Conservation (phyloP, 75 land plant genomes). For the Pinus albicaulis region DNA sequence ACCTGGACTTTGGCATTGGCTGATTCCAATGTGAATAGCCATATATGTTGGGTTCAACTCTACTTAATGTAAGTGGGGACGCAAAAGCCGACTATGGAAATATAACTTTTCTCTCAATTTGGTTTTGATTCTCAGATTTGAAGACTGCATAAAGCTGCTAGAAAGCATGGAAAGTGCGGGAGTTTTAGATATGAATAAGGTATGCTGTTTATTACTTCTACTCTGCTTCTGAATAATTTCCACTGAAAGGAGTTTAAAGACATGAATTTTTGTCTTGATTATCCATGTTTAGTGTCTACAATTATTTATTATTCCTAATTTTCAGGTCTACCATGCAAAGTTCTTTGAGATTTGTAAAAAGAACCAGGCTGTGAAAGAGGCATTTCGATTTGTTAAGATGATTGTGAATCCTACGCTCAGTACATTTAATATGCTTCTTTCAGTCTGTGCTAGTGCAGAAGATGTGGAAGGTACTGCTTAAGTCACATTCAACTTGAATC, state of each 20-base stretch:
- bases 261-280: background rate
- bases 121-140: constrained; percentile 42
- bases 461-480: constrained; percentile 67
- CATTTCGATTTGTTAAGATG: constrained; percentile 69
- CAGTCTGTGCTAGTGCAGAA: constrained; percentile 82
- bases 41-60: constrained; percentile 1
- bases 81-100: background rate
- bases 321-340: constrained; percentile 77
- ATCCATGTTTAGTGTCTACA: constrained; percentile 4
- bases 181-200: constrained; percentile 77
- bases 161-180: constrained; percentile 68
- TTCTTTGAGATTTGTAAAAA: constrained; percentile 71
- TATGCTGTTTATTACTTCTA: constrained; percentile 10
- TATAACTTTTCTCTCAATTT: background rate
- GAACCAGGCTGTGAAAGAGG: constrained; percentile 74
- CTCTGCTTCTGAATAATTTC: background rate
- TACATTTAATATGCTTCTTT: constrained; percentile 85
- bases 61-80: background rate
- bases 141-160: constrained; percentile 70
- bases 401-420: constrained; percentile 71
- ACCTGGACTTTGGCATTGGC: background rate
- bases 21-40: background rate
- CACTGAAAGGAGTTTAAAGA: background rate
- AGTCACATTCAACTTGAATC: background rate
- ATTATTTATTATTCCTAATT: constrained; percentile 5